Evolutionary conservation across 2,329 filamentous ascomycete species (phyloP), one percentile per base, ranked within the genome.

Genomic region (Aschersonia sp.): DNA sequence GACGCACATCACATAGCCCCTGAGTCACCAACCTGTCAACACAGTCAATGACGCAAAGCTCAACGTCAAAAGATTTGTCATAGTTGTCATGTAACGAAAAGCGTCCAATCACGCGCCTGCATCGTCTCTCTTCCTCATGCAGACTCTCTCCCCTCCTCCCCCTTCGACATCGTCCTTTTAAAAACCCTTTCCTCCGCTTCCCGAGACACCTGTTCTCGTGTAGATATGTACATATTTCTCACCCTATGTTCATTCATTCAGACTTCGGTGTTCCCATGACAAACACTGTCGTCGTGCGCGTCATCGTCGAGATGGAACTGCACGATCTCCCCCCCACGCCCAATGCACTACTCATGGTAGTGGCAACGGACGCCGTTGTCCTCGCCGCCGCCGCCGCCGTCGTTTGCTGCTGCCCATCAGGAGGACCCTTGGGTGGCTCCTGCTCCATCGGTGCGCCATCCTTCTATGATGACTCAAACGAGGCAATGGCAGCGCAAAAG

Each of bases 401-500:
- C 10, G 35, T 9, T 29, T 46, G 12, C 28, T 30, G 32, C 6
- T 10, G 6, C 32, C 32, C 32, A 38, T 2, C 32, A 38, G 32
- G 32, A 38, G 32, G 29, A 9, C 30, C 41, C 20, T 45, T 31
- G 9, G 42, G 41, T n/a, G 35, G 45, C 47, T 43, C 43, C 43
- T 40, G 49, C 9, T 50, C 32, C 32, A 38, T 12, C 32, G 32
- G 7, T 12, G 32, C n/a, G 41, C 48, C 51, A 51, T 35, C 54
- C 7, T 50, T 47, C 52, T 56, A 56, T 43, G 54, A 56, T 48
- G 56, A 49, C 45, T 52, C 52, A 59, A 80, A 80, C 45, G 70
- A 56, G 30, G 77, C 75, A 50, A 84, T 64, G 30, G 78, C 76
- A 4, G 76, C 77, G 55, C 79, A 82, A 58, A 80, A 85, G 55